Conservation (phyloP, 352 stramenopile species). For the Pythium dissimile region DNA sequence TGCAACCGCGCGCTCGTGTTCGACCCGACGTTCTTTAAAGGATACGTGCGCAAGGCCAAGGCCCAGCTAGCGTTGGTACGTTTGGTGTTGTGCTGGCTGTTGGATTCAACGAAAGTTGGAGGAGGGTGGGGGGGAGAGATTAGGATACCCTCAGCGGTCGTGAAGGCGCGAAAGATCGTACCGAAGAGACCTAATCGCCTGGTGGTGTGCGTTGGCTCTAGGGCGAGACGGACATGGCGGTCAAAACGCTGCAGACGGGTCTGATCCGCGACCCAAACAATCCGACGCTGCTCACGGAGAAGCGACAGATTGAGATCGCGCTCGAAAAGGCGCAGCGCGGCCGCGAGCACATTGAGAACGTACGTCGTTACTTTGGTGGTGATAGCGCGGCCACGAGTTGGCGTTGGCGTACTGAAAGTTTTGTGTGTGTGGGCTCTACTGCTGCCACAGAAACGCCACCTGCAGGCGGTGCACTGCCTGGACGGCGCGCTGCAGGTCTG, state of each 20-base stretch:
- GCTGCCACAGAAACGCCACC: conserved; percentile 48
- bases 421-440: no score
- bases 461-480: conserved; percentile 68
- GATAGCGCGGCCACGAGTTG: not conserved
- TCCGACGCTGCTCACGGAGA: conserved; percentile 65
- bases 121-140: no score
- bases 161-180: no score
- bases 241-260: conserved; percentile 76
- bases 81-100: no score
- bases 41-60: conserved; percentile 89
- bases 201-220: conserved; percentile 15
- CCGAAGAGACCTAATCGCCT: not conserved
- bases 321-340: conserved; percentile 73
- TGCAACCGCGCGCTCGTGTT: conserved; percentile 90
- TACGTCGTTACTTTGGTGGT: conserved; percentile 17
- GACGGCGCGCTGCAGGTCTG: conserved; percentile 70
- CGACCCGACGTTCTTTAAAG: conserved; percentile 88
- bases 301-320: conserved; percentile 77
- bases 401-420: not conserved
- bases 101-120: no score
- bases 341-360: conserved; percentile 63
- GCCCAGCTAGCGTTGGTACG: conserved; percentile 71
- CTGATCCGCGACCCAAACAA: conserved; percentile 80
- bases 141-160: no score
- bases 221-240: conserved; percentile 61